A percentile compares a stretch with the other conserved stretches of the same genome.
phyloP scores from a whole-genome alignment of 2,329 filamentous ascomycete genomes.

The Penicillium sp. region DNA sequence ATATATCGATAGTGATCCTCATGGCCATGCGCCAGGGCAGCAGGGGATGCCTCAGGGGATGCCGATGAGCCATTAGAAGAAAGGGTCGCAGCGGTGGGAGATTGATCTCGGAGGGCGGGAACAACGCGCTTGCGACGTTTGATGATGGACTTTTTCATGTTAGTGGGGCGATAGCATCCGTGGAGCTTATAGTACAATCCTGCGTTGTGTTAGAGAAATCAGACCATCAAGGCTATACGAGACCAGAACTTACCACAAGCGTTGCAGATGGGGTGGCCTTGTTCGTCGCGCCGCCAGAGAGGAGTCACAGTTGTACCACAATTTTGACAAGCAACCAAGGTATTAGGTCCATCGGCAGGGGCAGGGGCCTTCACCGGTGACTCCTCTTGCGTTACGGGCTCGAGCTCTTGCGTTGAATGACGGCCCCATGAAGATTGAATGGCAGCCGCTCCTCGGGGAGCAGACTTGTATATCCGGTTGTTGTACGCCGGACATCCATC shows the following conservation, averaged over 20 bases:
- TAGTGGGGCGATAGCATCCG: conserved; percentile 84
- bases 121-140: conserved; percentile 94
- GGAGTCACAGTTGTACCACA: conserved; percentile 96
- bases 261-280: conserved; percentile 96
- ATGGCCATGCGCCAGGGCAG: conserved; percentile 28
- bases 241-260: conserved; percentile 75
- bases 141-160: conserved; percentile 99
- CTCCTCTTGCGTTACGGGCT: conserved; percentile 26
- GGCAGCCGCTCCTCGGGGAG: conserved; percentile 49
- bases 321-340: conserved; percentile 92
- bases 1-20: conserved; percentile 37
- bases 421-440: conserved; percentile 33
- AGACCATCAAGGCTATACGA: background rate
- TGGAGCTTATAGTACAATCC: conserved; percentile 96
- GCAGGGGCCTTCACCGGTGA: conserved; percentile 20
- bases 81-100: conserved; percentile 40
- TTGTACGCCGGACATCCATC: conserved; percentile 97
- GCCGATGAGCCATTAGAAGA: conserved; percentile 44
- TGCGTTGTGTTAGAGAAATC: conserved; percentile 39
- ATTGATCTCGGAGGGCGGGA: conserved; percentile 61
- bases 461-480: conserved; percentile 87
- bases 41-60: conserved; percentile 42
- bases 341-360: conserved; percentile 35
- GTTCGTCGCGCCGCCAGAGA: conserved; percentile 90
- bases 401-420: conserved; percentile 30